Evolutionary conservation across 352 stramenopile species (phyloP), one percentile per base, ranked within the genome.

Genomic region (Globisporangium acanthophoron): DNA sequence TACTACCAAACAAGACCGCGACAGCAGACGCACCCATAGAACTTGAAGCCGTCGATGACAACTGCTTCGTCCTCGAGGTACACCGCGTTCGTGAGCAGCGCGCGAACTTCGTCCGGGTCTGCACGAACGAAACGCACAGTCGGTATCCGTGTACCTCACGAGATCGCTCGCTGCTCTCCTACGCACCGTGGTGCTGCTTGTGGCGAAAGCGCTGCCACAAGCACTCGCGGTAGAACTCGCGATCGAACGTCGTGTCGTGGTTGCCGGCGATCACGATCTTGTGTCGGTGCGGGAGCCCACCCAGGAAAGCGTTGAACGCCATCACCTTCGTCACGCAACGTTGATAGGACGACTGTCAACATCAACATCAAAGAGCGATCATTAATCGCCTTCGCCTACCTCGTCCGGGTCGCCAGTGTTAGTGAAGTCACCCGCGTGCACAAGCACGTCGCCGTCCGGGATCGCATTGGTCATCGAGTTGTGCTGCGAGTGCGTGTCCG

Each of bases 401-500:
- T 92, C 78, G 40, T 71, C 64, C 54, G 76, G 78, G 35, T 73
- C 69, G 39, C 82, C 82, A 21, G 71, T 94, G 67, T 83, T 90
- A 35, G 80, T 88, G 48, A 98, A 90, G 74, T 98, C 90, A 21
- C 80, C 80, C 48, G 96, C 88, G 50, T 96, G 87, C 31, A 97
- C 71, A 24, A 97, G 65, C 52, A 97, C 86, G 58, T 92, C 85
- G 59, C 94, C 80, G 47, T 75, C 63, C 0, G 84, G 78, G n/a
- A 90, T 71, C 40, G 47, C 46, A 43, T 51, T 58, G 8, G 63
- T 78, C 74, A 98, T 71, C 41, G 71, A 68, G 2, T 78, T 70
- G 54, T 90, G 82, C 39, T 87, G 71, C 40, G 74, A 76, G 58
- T 92, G 82, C 37, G 82, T 92, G 66, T 92, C 82, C 15, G 82